These are phyloP conservation scores for Globisporangium recalcitrans DNA, from an alignment of 352 stramenopile species.

Conservation along the genomic window DNA sequence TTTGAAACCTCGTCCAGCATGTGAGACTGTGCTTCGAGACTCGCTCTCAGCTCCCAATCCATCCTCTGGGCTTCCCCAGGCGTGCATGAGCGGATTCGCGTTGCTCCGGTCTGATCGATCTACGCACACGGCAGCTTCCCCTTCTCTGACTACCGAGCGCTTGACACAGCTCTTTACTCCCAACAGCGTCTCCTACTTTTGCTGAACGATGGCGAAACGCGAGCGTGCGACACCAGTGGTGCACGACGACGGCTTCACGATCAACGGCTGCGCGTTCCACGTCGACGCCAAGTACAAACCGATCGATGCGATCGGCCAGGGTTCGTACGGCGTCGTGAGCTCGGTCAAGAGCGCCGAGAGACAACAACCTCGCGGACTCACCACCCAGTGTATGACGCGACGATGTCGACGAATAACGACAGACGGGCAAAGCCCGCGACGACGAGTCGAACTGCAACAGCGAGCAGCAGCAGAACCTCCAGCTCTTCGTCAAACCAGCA, in stretches of 20 bases:
- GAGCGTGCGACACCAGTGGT: slow-evolving; percentile 54
- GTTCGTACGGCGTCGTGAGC: slow-evolving; percentile 93
- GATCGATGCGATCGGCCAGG: slow-evolving; percentile 87
- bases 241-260: slow-evolving; percentile 70
- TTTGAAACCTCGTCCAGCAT: slow-evolving; percentile 1
- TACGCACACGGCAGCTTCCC: background rate
- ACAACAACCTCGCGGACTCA: slow-evolving; percentile 29
- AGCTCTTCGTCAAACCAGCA: slow-evolving; percentile 23
- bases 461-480: slow-evolving; percentile 14
- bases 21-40: background rate
- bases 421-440: slow-evolving; percentile 19
- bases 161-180: background rate
- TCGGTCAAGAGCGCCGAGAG: slow-evolving; percentile 66
- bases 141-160: background rate
- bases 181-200: background rate
- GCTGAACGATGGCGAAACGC: slow-evolving; percentile 45
- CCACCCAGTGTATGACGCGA: slow-evolving; percentile 29
- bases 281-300: slow-evolving; percentile 79
- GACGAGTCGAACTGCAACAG: slow-evolving; percentile 1
- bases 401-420: slow-evolving; percentile 32
- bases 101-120: slow-evolving; percentile 8
- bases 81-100: slow-evolving; percentile 15
- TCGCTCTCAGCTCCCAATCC: background rate
- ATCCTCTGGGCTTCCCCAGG: background rate
- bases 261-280: slow-evolving; percentile 82